These are phyloP conservation scores for Aristolochia fimbriata DNA, from an alignment of 164 flowering plant genomes.

Conservation along the genomic window DNA sequence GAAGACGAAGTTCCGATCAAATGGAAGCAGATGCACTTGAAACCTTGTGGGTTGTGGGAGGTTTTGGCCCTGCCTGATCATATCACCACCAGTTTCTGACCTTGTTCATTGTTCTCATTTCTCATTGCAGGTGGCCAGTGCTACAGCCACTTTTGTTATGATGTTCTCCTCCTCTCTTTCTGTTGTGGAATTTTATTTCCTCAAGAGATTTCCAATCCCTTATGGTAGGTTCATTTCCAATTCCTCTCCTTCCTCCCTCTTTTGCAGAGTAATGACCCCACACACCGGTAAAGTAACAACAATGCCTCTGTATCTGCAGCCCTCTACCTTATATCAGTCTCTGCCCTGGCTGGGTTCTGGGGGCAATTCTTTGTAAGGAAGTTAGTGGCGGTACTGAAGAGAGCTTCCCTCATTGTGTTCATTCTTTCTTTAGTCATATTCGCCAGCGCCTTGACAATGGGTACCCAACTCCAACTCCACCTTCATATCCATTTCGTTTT, in stretches of 20 bases:
- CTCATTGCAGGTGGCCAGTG: constrained; percentile 68
- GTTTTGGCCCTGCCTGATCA: background rate
- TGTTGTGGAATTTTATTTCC: constrained; percentile 88
- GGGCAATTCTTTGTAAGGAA: constrained; percentile 70
- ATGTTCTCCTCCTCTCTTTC: constrained; percentile 96
- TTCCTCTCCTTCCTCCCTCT: background rate
- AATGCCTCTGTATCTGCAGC: constrained; percentile 9
- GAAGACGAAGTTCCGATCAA: background rate
- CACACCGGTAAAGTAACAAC: no score
- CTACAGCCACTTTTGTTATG: constrained; percentile 99
- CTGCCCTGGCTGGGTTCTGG: constrained; percentile 20
- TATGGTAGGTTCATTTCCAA: constrained; percentile 39
- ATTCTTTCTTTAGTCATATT: constrained; percentile 85
- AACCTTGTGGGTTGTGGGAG: background rate
- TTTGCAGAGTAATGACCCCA: no score
- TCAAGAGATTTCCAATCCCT: constrained; percentile 87
- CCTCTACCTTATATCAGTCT: constrained; percentile 14
- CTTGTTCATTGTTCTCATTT: background rate
- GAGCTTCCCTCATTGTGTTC: constrained; percentile 83
- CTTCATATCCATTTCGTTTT: no score
- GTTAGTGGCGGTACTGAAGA: constrained; percentile 41
- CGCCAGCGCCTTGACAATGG: constrained; percentile 92
- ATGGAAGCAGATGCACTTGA: background rate
- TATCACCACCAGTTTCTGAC: background rate
- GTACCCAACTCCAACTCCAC: constrained; percentile 22